Evolutionary conservation across 129 eudicot species (phyloP).

Genomic region (Helichrysum umbraculigerum): DNA sequence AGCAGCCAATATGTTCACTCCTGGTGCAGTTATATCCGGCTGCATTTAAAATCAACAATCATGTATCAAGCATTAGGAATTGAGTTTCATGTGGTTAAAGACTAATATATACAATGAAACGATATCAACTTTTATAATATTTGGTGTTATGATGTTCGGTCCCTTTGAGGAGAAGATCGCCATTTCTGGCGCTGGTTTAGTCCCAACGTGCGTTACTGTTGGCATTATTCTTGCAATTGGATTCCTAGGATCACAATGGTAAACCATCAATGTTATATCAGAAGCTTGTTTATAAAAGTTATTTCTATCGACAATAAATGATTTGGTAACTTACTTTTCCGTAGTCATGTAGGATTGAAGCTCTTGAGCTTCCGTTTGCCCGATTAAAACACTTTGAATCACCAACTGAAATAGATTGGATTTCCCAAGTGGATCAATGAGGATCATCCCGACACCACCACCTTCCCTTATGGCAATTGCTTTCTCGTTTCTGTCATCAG

Average conservation of each 20-base stretch:
- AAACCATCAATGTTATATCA: background rate
- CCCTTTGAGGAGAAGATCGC: constrained; percentile 63
- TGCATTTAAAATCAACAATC: constrained; percentile 26
- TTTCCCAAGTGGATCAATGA: constrained; percentile 44
- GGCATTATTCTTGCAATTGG: constrained; percentile 52
- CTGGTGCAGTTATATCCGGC: constrained; percentile 75
- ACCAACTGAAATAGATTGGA: constrained; percentile 34
- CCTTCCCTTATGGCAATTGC: constrained; percentile 38
- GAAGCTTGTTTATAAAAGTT: background rate
- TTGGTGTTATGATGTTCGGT: constrained; percentile 57
- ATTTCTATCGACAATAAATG: background rate
- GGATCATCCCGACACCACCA: constrained; percentile 58
- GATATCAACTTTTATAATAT: constrained; percentile 51
- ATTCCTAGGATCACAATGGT: constrained; percentile 34
- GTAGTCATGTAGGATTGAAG: constrained; percentile 48
- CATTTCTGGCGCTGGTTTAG: constrained; percentile 55
- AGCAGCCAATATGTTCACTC: constrained; percentile 68
- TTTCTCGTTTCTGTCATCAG: constrained; percentile 39
- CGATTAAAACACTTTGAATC: constrained; percentile 37
- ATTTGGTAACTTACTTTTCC: constrained; percentile 38
- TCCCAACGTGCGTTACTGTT: constrained; percentile 41
- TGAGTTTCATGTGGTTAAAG: background rate
- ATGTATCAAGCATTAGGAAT: constrained; percentile 1
- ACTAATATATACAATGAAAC: background rate
- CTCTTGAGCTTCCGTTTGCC: constrained; percentile 44